Conservation (phyloP, 116 monocot genomes). For the Posidonia oceanica region DNA sequence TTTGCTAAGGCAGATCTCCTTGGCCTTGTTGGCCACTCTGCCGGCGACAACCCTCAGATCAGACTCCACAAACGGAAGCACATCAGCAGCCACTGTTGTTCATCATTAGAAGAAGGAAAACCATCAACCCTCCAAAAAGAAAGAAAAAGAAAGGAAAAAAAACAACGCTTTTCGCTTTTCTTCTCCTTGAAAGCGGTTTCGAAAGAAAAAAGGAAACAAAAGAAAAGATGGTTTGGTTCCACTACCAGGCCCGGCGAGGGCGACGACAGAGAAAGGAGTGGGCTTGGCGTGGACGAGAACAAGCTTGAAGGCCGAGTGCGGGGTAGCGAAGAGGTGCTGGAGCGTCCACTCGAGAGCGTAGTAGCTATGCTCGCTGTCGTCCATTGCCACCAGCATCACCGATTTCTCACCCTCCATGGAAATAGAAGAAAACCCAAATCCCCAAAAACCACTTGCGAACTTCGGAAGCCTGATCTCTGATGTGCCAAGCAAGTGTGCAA, state of each 20-base stretch:
- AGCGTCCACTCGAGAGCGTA: slow-evolving; percentile 80
- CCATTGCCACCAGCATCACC: slow-evolving; percentile 67
- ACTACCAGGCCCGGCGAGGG: slow-evolving; percentile 36
- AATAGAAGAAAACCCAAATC: background rate
- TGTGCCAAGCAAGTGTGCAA: too few species aligned
- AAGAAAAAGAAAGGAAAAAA: background rate
- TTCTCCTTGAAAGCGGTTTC: too few species aligned
- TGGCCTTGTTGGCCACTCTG: slow-evolving; percentile 37
- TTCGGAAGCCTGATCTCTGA: background rate
- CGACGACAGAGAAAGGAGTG: slow-evolving; percentile 35
- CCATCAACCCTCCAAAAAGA: background rate
- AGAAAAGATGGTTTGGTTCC: background rate
- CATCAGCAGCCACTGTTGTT: slow-evolving; percentile 36
- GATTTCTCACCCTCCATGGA: slow-evolving; percentile 2
- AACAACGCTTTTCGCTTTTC: too few species aligned
- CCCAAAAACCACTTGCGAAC: background rate
- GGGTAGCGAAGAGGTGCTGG: slow-evolving; percentile 43
- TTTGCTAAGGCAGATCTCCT: slow-evolving; percentile 32
- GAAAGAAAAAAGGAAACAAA: too few species aligned
- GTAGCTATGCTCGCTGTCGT: slow-evolving; percentile 82
- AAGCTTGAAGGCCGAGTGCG: slow-evolving; percentile 21
- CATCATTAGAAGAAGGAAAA: background rate
- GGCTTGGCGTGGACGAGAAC: slow-evolving; percentile 53
- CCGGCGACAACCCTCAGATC: slow-evolving; percentile 45
- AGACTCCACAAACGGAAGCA: slow-evolving; percentile 53